These are phyloP conservation scores for Tricholoma sp. DNA, from an alignment of 768 basidiomycete genomes.

Conservation along the genomic window DNA sequence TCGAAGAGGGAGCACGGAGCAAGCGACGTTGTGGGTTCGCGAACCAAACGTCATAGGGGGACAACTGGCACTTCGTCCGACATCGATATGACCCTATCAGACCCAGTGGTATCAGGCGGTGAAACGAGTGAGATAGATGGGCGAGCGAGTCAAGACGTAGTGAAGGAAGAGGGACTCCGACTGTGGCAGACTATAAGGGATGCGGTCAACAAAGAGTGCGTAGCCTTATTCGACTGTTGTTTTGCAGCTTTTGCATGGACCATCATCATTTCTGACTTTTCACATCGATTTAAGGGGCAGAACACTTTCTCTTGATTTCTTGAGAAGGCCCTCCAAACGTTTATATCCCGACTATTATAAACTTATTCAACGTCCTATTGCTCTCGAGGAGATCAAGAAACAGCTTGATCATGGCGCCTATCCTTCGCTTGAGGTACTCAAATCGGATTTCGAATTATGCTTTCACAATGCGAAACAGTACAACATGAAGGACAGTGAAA, in stretches of 20 bases:
- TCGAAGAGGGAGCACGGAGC: constrained; percentile 36
- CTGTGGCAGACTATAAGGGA: constrained; percentile 78
- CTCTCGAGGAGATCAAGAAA: constrained; percentile 85
- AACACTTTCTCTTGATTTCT: constrained; percentile 57
- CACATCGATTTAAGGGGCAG: constrained; percentile 48
- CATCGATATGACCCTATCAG: constrained; percentile 33
- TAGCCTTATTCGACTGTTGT: constrained; percentile 45
- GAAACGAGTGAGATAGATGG: constrained; percentile 16
- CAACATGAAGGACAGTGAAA: constrained; percentile 73
- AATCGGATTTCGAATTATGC: constrained; percentile 68
- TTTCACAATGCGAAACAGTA: constrained; percentile 81
- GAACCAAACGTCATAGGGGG: constrained; percentile 41
- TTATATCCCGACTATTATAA: constrained; percentile 85
- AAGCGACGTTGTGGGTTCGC: constrained; percentile 33
- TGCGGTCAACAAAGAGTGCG: constrained; percentile 85
- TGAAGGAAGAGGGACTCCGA: constrained; percentile 64
- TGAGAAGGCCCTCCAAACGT: constrained; percentile 65
- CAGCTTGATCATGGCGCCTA: constrained; percentile 60
- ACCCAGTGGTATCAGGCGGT: constrained; percentile 22
- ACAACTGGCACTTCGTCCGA: constrained; percentile 33
- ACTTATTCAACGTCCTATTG: constrained; percentile 75
- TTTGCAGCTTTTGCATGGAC: constrained; percentile 24
- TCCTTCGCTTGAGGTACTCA: constrained; percentile 58
- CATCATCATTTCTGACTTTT: constrained; percentile 23
- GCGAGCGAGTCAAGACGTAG: constrained; percentile 29